Conservation (phyloP, 169 alveolate species). For the Hepatocystis sp. region DNA sequence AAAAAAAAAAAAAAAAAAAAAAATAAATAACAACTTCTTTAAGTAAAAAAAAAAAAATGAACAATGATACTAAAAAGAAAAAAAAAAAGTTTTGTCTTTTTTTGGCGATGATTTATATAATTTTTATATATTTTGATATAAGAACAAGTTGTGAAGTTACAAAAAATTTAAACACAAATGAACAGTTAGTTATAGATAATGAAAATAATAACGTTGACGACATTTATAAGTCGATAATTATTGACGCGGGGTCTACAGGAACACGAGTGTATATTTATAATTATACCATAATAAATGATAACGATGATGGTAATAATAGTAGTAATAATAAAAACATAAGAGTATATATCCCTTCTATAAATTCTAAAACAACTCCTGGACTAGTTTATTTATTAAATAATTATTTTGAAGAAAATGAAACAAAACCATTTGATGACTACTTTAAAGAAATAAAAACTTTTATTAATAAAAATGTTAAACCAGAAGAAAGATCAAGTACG, state of each 20-base stretch:
- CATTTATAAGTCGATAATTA: conserved; percentile 35
- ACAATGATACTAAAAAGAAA: no score
- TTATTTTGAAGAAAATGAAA: conserved; percentile 25
- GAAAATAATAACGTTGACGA: neutral
- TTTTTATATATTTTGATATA: no score
- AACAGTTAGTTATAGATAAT: no score
- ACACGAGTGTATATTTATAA: conserved; percentile 73
- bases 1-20: no score
- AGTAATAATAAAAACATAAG: conserved; percentile 17
- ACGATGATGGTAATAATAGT: neutral
- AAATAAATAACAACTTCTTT: no score
- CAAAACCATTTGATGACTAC: conserved; percentile 46
- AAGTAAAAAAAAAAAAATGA: no score
- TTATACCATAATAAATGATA: conserved; percentile 13
- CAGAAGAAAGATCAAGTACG: conserved; percentile 36
- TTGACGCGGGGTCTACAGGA: conserved; percentile 79
- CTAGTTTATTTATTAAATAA: conserved; percentile 59
- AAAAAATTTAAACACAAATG: no score
- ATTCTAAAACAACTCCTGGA: conserved; percentile 67
- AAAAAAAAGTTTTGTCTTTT: no score
- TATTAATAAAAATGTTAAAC: conserved; percentile 41
- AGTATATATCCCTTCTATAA: conserved; percentile 59
- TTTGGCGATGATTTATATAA: no score
- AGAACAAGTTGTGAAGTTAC: no score
- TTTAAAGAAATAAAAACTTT: conserved; percentile 58